phyloP scores from a whole-genome alignment of 208 protist species.

The Porcisia hertigi region DNA sequence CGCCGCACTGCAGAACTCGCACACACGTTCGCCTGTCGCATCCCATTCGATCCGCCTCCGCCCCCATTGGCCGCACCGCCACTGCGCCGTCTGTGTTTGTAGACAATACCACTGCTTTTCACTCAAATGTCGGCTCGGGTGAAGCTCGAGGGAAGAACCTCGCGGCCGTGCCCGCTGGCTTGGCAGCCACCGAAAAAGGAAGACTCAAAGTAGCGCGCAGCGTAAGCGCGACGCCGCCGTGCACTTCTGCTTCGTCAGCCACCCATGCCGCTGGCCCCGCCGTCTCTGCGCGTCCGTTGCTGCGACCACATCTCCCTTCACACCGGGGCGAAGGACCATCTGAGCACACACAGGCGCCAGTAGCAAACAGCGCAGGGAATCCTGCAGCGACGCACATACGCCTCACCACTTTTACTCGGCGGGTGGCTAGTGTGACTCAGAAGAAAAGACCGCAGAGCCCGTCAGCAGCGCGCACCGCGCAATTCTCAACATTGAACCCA shows the following conservation, averaged over 20 bases:
- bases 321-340: neutral
- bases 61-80: neutral
- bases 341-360: neutral
- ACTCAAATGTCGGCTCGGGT: neutral
- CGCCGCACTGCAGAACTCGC: neutral
- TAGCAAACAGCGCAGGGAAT: neutral
- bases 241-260: neutral
- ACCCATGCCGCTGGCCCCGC: neutral
- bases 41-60: neutral
- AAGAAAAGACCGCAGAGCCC: neutral
- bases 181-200: neutral
- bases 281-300: slow-evolving; percentile 6
- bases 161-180: neutral
- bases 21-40: neutral
- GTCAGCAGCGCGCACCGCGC: slow-evolving; percentile 15
- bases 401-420: slow-evolving; percentile 7
- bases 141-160: neutral
- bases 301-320: slow-evolving; percentile 2
- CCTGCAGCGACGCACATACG: neutral
- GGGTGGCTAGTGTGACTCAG: neutral
- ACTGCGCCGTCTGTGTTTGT: neutral
- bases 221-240: neutral
- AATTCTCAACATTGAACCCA: slow-evolving; percentile 21
- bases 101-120: neutral
- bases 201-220: neutral